Conservation (phyloP, 2,329 filamentous ascomycete genomes). For the Phyllosticta ampelicida region DNA sequence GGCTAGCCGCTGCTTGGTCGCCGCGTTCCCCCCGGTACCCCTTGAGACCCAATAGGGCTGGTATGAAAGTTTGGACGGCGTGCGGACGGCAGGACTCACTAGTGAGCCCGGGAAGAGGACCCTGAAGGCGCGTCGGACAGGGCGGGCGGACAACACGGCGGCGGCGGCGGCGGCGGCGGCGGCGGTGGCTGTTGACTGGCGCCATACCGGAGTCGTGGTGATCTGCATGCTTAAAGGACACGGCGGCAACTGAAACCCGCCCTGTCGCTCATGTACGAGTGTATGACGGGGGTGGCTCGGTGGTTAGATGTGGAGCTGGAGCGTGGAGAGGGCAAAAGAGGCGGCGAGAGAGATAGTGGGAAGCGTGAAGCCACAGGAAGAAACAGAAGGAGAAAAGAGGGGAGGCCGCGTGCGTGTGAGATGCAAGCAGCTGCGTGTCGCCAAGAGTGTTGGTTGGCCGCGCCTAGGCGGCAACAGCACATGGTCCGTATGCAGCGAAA, state of each 20-base stretch:
- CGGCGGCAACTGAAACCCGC: background rate
- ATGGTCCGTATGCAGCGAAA: background rate
- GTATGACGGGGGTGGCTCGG: background rate
- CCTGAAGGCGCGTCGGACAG: background rate
- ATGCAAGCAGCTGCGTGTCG: background rate
- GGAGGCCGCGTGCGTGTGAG: background rate
- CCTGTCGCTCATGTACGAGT: background rate
- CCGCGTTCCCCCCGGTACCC: background rate
- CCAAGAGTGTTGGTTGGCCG: background rate
- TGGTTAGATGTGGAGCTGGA: background rate
- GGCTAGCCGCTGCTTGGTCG: background rate
- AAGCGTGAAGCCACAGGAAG: too few species aligned
- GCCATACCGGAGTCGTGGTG: background rate
- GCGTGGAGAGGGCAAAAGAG: background rate
- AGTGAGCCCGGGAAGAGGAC: background rate
- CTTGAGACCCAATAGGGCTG: background rate
- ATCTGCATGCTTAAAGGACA: background rate
- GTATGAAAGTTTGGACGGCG: background rate
- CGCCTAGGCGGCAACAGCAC: background rate
- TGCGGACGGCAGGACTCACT: background rate
- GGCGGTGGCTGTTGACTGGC: background rate
- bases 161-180: too few species aligned
- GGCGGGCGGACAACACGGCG: background rate
- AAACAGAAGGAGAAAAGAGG: background rate
- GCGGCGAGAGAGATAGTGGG: background rate